Base-by-base conservation (phyloP, 345 rosid species). In the Hevea brasiliensis region DNA sequence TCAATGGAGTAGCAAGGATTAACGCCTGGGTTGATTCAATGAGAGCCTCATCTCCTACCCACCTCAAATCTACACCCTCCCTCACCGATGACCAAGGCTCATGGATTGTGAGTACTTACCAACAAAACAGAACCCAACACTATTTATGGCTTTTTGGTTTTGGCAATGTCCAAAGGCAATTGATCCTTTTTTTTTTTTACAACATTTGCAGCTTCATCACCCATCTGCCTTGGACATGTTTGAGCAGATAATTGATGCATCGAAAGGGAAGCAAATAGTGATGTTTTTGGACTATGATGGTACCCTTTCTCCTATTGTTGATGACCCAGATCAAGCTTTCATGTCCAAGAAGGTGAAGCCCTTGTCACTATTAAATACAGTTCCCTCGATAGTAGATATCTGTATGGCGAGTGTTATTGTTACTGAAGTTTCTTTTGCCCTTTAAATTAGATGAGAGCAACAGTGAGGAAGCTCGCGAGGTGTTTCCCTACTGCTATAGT, bases 31-130 rank as follows among this genome's bases (percentile, higher is more conserved):
- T 92, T 17, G 95, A 94, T 54, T 94, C 97, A 40, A 94, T 92
- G 97, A 83, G 83, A 73, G 90, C 92, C 51, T 92, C 97, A n/a
- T 94, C 98, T 2, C 98, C 98, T 27, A 92, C 97, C 75, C 98
- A 86, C 74, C 58, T 77, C 69, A 87, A 79, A 71, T 83, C 94
- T 60, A 29, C 83, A 35, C 82, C 83, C 72, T 81, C 90, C 67
- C 77, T 76, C 62, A 29, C 73, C 9, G 80, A 85, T 1, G 84
- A 86, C 29, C 76, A 78, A 29, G 62, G 60, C 79, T 84, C 94
- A 59, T 90, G 97, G 94, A 86, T 75, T 60, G 98, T 92, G 74
- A 84, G 89, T 68, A 15, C 23, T 60, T 56, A 7, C 29, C 8
- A 35, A 9, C 5, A 27, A 0, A 26, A 17, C 2, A 24, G 6